Conservation (phyloP, 2,329 filamentous ascomycete species). For the Drechslerella stenobrocha region DNA sequence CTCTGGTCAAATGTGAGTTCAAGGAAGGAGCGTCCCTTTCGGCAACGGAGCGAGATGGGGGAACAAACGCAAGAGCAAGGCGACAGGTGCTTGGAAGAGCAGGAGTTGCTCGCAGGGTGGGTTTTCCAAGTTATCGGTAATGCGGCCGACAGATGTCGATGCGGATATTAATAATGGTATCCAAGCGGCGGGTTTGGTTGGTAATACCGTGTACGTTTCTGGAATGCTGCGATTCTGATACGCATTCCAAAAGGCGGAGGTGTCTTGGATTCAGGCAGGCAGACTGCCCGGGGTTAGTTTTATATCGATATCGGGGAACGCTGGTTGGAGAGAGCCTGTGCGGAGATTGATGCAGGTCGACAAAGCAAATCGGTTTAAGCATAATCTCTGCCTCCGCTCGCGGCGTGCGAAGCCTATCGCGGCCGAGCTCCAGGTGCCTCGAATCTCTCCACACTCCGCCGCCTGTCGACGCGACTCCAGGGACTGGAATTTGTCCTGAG, state of each 20-base stretch:
- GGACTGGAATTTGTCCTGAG: too few relatives aligned
- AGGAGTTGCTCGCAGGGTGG: too few relatives aligned
- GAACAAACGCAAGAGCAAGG: not conserved
- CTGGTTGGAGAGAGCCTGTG: too few relatives aligned
- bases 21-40: conserved; percentile 21
- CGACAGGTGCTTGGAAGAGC: not conserved
- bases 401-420: not conserved
- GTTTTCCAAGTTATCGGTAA: not conserved
- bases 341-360: too few relatives aligned
- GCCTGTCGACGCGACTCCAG: conserved; percentile 3
- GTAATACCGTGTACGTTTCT: not conserved
- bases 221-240: too few relatives aligned
- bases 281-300: too few relatives aligned
- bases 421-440: not conserved
- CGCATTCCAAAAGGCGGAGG: too few relatives aligned
- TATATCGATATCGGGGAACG: too few relatives aligned
- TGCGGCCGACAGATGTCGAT: not conserved
- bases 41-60: conserved; percentile 46
- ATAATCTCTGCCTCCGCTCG: not conserved
- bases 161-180: not conserved
- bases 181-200: not conserved
- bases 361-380: not conserved
- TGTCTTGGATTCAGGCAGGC: too few relatives aligned
- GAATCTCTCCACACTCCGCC: conserved; percentile 6
- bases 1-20: not conserved